These are phyloP conservation scores for Phialophora chinensis DNA, from an alignment of 2,329 filamentous ascomycete genomes.

Conservation along the genomic window DNA sequence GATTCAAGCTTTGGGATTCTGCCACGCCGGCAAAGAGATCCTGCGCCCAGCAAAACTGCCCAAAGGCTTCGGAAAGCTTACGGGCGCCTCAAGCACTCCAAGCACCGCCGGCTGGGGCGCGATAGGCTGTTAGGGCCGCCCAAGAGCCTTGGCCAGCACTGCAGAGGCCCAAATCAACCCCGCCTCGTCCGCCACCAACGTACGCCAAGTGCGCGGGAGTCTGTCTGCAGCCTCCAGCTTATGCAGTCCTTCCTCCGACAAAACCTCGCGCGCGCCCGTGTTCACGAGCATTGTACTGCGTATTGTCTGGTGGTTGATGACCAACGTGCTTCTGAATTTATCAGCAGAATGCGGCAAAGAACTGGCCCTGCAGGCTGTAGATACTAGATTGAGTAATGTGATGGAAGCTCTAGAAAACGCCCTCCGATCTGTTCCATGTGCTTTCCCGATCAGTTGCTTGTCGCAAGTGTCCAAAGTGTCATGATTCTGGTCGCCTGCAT, in stretches of 20 bases:
- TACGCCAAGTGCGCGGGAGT: constrained; percentile 1
- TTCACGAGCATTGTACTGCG: background rate
- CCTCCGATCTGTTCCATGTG: constrained; percentile 11
- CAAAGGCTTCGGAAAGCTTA: constrained; percentile 5
- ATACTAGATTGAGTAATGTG: constrained; percentile 10
- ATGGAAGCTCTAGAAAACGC: constrained; percentile 20
- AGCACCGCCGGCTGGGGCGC: background rate
- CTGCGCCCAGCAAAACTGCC: constrained; percentile 6
- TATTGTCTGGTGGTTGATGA: background rate
- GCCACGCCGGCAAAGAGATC: background rate
- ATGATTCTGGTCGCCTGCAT: background rate
- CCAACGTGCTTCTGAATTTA: background rate
- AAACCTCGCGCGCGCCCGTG: background rate
- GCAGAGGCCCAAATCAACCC: background rate
- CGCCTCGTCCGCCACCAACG: constrained; percentile 7
- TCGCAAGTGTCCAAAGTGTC: background rate
- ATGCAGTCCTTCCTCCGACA: background rate
- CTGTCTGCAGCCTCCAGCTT: background rate
- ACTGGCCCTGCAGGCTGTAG: constrained; percentile 3
- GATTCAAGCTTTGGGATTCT: constrained; percentile 3
- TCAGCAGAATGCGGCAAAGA: background rate
- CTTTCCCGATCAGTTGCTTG: background rate
- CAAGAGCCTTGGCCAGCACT: background rate
- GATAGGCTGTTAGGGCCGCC: background rate
- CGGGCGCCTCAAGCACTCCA: constrained; percentile 8